Percentiles rank a stretch among this genome's conserved stretches.
These are phyloP conservation scores for Kuraishia hungarica DNA, from an alignment of 805 yeast genomes.

Conservation along the genomic window DNA sequence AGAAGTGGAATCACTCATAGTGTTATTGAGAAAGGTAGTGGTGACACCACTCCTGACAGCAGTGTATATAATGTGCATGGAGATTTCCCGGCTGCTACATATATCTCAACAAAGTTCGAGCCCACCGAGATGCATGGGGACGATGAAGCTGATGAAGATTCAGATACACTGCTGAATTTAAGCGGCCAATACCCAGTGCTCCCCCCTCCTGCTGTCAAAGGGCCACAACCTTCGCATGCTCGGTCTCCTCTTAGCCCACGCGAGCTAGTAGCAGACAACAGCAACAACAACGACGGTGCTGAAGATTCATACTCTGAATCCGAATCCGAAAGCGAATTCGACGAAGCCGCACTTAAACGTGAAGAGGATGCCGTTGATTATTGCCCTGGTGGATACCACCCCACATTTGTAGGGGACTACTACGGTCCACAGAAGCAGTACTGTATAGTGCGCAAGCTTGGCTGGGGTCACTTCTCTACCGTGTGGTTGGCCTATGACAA, in stretches of 20 bases:
- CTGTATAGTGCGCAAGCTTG: slow-evolving; percentile 44
- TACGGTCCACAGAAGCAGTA: slow-evolving; percentile 39
- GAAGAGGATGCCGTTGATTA: slow-evolving; percentile 51
- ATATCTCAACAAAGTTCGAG: neutral
- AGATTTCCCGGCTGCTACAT: neutral
- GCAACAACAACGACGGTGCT: neutral
- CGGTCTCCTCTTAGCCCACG: neutral
- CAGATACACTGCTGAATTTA: neutral
- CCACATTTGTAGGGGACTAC: slow-evolving; percentile 46
- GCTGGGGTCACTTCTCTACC: slow-evolving; percentile 68
- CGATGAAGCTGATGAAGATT: neutral
- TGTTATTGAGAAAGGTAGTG: neutral
- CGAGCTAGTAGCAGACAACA: too few species aligned
- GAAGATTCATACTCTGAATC: neutral
- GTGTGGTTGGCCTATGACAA: slow-evolving; percentile 55
- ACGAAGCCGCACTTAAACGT: neutral
- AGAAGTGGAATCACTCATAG: neutral
- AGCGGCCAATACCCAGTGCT: neutral
- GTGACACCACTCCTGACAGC: neutral
- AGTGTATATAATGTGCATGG: neutral
- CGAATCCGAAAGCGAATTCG: neutral
- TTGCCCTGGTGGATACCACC: slow-evolving; percentile 56
- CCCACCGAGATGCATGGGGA: neutral
- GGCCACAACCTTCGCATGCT: neutral
- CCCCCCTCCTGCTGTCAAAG: too few species aligned